phyloP scores from a whole-genome alignment of 371 early-diverging fungal species.

The Nematocida minor region DNA sequence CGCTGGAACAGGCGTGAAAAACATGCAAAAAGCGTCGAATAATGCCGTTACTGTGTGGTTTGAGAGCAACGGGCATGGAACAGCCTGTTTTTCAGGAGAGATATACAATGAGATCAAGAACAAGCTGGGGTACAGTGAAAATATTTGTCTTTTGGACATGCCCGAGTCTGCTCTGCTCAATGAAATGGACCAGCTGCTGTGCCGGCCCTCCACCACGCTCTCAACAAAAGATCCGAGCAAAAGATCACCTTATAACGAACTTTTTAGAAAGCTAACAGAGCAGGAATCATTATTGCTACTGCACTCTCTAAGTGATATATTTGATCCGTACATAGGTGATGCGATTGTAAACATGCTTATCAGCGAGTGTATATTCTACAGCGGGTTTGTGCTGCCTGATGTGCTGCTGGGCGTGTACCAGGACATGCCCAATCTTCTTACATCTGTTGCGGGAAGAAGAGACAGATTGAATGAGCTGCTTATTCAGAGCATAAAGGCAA shows the following conservation, averaged over 20 bases:
- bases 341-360: conserved; percentile 89
- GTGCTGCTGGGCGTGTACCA: conserved; percentile 17
- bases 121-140: background rate
- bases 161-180: background rate
- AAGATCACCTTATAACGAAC: conserved; percentile 13
- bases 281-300: conserved; percentile 64
- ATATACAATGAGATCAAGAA: background rate
- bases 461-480: conserved; percentile 69
- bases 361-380: conserved; percentile 80
- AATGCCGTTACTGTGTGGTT: conserved; percentile 97
- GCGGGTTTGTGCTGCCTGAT: background rate
- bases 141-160: background rate
- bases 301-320: conserved; percentile 71
- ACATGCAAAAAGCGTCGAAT: conserved; percentile 88
- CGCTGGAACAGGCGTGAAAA: conserved; percentile 94
- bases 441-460: conserved; percentile 30
- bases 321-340: conserved; percentile 87
- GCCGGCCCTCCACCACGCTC: background rate
- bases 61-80: conserved; percentile 99
- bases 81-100: conserved; percentile 73
- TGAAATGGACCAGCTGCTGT: conserved; percentile 10
- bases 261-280: conserved; percentile 59
- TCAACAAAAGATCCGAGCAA: background rate
- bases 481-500: conserved; percentile 76
- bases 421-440: conserved; percentile 26